phyloP scores from a whole-genome alignment of 1,284 basidiomycete species.

The Rhizopogon parksii region DNA sequence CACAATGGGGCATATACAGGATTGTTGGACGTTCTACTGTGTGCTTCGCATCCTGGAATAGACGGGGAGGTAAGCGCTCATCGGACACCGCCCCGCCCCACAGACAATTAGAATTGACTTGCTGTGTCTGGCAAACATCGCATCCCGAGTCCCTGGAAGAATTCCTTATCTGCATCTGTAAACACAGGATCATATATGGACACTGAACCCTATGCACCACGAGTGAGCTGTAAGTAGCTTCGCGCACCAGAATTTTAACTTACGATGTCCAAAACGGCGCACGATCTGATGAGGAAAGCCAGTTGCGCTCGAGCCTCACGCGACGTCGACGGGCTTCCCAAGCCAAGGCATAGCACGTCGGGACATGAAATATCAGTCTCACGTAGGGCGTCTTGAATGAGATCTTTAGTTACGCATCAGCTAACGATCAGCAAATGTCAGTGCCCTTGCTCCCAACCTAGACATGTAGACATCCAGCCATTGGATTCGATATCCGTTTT shows the following conservation, averaged over 20 bases:
- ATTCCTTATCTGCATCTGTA: constrained; percentile 45
- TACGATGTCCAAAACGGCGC: constrained; percentile 48
- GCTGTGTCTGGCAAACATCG: constrained; percentile 43
- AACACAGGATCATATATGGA: constrained; percentile 67
- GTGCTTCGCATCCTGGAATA: constrained; percentile 32
- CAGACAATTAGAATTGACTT: constrained; percentile 15
- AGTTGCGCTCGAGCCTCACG: constrained; percentile 59
- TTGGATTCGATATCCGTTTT: constrained; percentile 32
- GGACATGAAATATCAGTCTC: constrained; percentile 15
- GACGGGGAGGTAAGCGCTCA: constrained; percentile 6
- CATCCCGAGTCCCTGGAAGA: constrained; percentile 47
- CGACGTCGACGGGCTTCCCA: constrained; percentile 60
- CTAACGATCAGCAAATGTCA: neutral
- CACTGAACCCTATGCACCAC: constrained; percentile 39
- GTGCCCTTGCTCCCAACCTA: neutral
- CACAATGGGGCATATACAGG: constrained; percentile 74
- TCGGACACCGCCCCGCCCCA: neutral
- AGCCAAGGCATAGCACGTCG: constrained; percentile 54
- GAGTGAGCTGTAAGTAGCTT: neutral
- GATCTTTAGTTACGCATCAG: constrained; percentile 5
- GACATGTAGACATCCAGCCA: constrained; percentile 25
- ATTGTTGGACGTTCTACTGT: constrained; percentile 42
- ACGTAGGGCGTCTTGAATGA: constrained; percentile 30
- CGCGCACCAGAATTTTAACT: constrained; percentile 19
- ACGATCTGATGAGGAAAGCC: constrained; percentile 52